Percentiles rank a stretch among this genome's conserved stretches.
These are phyloP conservation scores for Kondoa subrosea DNA, from an alignment of 768 basidiomycete genomes.

Conservation along the genomic window DNA sequence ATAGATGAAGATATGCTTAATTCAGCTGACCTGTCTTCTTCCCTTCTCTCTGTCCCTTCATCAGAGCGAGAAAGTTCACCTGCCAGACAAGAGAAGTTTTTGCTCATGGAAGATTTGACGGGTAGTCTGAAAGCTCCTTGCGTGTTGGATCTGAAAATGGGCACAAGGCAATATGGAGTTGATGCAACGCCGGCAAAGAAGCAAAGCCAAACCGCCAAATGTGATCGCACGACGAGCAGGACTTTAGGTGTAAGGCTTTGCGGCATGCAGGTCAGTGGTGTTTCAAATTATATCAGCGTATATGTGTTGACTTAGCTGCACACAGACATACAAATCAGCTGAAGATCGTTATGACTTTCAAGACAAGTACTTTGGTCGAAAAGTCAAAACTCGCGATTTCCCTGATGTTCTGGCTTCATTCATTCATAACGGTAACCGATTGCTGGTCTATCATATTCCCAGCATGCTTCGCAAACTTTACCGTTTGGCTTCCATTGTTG, in stretches of 20 bases:
- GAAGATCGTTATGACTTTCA: conserved; percentile 74
- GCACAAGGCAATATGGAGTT: conserved; percentile 95
- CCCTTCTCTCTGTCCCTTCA: neutral
- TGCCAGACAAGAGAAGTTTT: conserved; percentile 88
- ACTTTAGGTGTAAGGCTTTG: conserved; percentile 81
- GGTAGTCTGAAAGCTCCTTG: conserved; percentile 79
- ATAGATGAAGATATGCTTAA: neutral
- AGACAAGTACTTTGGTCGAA: conserved; percentile 91
- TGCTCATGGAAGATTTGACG: conserved; percentile 96
- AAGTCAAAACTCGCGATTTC: conserved; percentile 72
- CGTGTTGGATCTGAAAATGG: conserved; percentile 98
- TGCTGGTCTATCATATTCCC: conserved; percentile 85
- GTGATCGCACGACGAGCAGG: conserved; percentile 84
- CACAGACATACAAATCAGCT: conserved; percentile 81
- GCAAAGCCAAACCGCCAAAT: conserved; percentile 97
- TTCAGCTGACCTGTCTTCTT: neutral
- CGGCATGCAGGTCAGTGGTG: conserved; percentile 80
- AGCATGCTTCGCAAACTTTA: conserved; percentile 77
- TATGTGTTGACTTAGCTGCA: neutral
- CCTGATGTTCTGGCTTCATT: conserved; percentile 63
- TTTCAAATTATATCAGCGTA: neutral
- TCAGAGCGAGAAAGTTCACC: conserved; percentile 10
- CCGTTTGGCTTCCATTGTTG: conserved; percentile 76
- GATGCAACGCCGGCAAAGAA: conserved; percentile 83
- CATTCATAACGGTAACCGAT: conserved; percentile 60